These are phyloP conservation scores for Teunomyces funiuensis DNA, from an alignment of 805 yeast genomes.

Conservation along the genomic window DNA sequence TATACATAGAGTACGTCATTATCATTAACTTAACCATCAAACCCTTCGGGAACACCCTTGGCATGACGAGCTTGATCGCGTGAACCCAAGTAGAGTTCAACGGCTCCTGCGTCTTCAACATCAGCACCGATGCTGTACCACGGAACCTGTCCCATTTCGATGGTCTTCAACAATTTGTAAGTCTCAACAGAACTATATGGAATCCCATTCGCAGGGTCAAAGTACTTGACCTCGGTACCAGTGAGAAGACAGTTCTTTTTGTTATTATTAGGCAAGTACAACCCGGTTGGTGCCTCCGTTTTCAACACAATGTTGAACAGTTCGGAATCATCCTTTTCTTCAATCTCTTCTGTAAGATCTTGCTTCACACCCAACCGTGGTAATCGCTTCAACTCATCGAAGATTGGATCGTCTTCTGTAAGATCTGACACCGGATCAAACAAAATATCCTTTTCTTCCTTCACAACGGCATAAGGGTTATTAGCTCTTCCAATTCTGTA, in stretches of 20 bases:
- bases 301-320: slow-evolving; percentile 44
- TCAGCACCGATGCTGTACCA: slow-evolving; percentile 54
- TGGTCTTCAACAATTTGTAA: slow-evolving; percentile 58
- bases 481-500: slow-evolving; percentile 39
- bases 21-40: slow-evolving; percentile 31
- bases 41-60: slow-evolving; percentile 86
- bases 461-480: slow-evolving; percentile 36
- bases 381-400: slow-evolving; percentile 44
- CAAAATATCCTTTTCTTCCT: slow-evolving; percentile 34
- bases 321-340: slow-evolving; percentile 43
- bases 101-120: slow-evolving; percentile 52
- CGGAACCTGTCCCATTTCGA: slow-evolving; percentile 48
- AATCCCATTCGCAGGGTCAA: slow-evolving; percentile 85
- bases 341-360: slow-evolving; percentile 45
- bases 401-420: slow-evolving; percentile 36
- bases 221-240: slow-evolving; percentile 76
- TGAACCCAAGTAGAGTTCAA: slow-evolving; percentile 41
- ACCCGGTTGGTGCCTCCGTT: slow-evolving; percentile 75
- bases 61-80: slow-evolving; percentile 63
- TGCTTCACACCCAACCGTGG: slow-evolving; percentile 64
- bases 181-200: slow-evolving; percentile 84
- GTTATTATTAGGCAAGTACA: slow-evolving; percentile 65
- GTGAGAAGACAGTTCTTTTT: slow-evolving; percentile 71
- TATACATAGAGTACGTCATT: neutral
- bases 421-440: slow-evolving; percentile 34